These are phyloP conservation scores for Orbilia quercus DNA, from an alignment of 2,329 filamentous ascomycete species.

Conservation along the genomic window DNA sequence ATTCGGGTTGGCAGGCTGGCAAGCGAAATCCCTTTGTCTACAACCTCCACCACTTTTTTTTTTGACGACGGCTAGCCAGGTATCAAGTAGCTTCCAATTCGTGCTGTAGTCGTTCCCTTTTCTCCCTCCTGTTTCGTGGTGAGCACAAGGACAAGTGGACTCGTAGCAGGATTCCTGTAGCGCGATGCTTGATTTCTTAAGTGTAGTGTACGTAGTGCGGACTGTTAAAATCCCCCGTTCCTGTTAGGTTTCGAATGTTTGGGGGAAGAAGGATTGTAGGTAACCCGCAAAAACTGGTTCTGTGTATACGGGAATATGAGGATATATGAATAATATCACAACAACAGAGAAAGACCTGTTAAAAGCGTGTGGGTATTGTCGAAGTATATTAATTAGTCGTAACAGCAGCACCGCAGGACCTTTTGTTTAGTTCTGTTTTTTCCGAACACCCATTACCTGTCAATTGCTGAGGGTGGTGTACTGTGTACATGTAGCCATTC, in stretches of 20 bases:
- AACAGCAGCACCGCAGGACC: slow-evolving; percentile 30
- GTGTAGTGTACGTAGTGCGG: too few relatives aligned
- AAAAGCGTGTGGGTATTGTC: slow-evolving; percentile 41
- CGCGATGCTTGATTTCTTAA: slow-evolving; percentile 31
- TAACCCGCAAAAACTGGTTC: slow-evolving; percentile 19
- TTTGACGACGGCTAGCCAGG: not conserved
- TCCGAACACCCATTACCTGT: slow-evolving; percentile 55
- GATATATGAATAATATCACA: slow-evolving; percentile 37
- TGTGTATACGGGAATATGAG: slow-evolving; percentile 7
- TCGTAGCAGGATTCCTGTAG: slow-evolving; percentile 39
- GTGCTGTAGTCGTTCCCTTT: slow-evolving; percentile 46
- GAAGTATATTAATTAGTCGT: slow-evolving; percentile 55
- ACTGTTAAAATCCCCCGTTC: slow-evolving; percentile 37
- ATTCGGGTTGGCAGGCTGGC: slow-evolving; percentile 25
- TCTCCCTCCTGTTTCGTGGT: slow-evolving; percentile 55
- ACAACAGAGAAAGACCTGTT: slow-evolving; percentile 18
- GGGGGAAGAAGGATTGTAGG: slow-evolving; percentile 26
- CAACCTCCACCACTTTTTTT: not conserved
- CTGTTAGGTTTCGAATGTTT: slow-evolving; percentile 37
- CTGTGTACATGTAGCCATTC: slow-evolving; percentile 24
- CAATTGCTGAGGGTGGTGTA: slow-evolving; percentile 27
- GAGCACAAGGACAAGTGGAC: slow-evolving; percentile 51
- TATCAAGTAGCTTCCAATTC: slow-evolving; percentile 49
- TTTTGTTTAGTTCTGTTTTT: slow-evolving; percentile 41
- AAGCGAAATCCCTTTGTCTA: slow-evolving; percentile 45